phyloP scores from a whole-genome alignment of 495 filamentous ascomycete genomes.

The Penicillium tannophilum region DNA sequence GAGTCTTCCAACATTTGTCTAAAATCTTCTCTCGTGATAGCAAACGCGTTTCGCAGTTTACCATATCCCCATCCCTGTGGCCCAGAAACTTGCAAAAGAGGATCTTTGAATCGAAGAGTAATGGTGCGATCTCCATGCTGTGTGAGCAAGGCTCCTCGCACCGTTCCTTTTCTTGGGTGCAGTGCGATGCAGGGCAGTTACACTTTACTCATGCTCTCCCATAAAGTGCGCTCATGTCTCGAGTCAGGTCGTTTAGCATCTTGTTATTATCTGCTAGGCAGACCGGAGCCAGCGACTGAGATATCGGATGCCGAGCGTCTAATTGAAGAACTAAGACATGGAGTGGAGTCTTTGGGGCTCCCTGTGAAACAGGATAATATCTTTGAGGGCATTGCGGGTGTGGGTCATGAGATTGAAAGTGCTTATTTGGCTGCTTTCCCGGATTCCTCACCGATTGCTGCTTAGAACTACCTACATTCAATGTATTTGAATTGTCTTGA shows the following conservation, averaged over 20 bases:
- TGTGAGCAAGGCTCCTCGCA: conserved; percentile 35
- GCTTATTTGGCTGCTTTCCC: conserved; percentile 23
- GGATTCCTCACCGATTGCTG: conserved; percentile 1
- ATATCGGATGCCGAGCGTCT: conserved; percentile 38
- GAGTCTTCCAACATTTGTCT: conserved; percentile 51
- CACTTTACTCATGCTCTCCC: conserved; percentile 48
- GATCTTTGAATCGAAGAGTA: conserved; percentile 4
- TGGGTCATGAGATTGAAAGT: conserved; percentile 27
- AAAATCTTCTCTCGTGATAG: conserved; percentile 44
- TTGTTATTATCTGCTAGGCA: conserved; percentile 26
- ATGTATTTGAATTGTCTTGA: neutral
- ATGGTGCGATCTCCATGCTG: conserved; percentile 6
- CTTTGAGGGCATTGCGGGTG: conserved; percentile 26
- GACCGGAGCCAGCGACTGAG: conserved; percentile 31
- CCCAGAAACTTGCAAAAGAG: conserved; percentile 3
- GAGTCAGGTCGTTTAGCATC: conserved; percentile 16
- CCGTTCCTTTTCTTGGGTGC: conserved; percentile 54
- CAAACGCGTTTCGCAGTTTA: conserved; percentile 41
- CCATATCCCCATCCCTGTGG: conserved; percentile 37
- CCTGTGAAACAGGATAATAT: conserved; percentile 36
- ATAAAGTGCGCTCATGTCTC: conserved; percentile 33
- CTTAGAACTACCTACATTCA: too few relatives aligned
- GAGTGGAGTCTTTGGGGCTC: conserved; percentile 38
- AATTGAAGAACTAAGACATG: conserved; percentile 46
- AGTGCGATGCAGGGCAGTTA: conserved; percentile 57